Base-by-base conservation (phyloP, 1,284 basidiomycete species). In the Coniophora puteana region DNA sequence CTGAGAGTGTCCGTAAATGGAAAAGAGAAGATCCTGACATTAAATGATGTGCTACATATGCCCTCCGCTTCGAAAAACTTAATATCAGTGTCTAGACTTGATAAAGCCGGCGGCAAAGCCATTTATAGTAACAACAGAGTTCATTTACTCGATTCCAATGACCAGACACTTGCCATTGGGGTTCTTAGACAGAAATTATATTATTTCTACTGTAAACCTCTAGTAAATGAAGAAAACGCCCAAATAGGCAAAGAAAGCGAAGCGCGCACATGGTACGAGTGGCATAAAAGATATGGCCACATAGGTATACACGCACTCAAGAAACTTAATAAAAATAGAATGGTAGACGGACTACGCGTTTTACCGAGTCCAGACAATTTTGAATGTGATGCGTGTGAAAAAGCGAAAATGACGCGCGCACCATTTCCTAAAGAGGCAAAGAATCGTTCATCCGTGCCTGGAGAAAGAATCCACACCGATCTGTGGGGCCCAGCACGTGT, bases 401-500 rank as follows among this genome's bases (percentile, higher is more conserved):
- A 36, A 14, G 34, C 34, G 16, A 36, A 36, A n/a, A 17, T 21
- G 1, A 13, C 34, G 8, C 5, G 34, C n/a, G 11, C 10, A 10
- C 26, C 26, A 27, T 27, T 10, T 27, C 26, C 26, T 10, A 27
- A 27, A 10, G 10, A 34, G 14, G 14, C 32, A 5, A 20, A 16
- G 13, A 21, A 16, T 21, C 6, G 32, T 17, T 17, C 32, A 7
- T n/a, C 13, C 13, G 14, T 20, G 21, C 32, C 20, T 20, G 22
- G 36, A 37, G 36, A 37, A 37, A n/a, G n/a, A n/a, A 37, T 18
- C 5, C 24, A 24, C 17, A 38, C 23, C 6, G 26, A 38, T 29
- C 10, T 33, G 17, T 47, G 36, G 44, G 44, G 44, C 16, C 44
- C 39, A 3, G 35, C 30, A 4, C 22, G 7, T 2, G 10, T 26